These are phyloP conservation scores for Tetrapisispora phaffii DNA, from an alignment of 805 yeast genomes.

Conservation along the genomic window DNA sequence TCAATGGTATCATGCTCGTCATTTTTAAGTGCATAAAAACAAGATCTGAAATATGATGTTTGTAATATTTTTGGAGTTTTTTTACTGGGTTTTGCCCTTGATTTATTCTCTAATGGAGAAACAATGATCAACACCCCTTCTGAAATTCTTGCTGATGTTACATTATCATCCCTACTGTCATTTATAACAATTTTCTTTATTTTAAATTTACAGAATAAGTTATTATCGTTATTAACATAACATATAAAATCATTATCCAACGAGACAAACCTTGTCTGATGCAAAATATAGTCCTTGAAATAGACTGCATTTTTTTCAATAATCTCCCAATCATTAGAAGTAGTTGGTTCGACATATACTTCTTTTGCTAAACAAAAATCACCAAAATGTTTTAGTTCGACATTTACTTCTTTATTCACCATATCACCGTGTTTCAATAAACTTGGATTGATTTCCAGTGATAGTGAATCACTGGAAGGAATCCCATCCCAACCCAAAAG, in stretches of 20 bases:
- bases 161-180: slow-evolving; percentile 9
- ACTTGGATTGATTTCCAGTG: slow-evolving; percentile 21
- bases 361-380: slow-evolving; percentile 34
- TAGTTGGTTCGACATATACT: slow-evolving; percentile 68
- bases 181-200: slow-evolving; percentile 40
- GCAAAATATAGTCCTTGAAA: slow-evolving; percentile 62
- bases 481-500: slow-evolving; percentile 25
- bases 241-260: slow-evolving; percentile 51
- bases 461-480: slow-evolving; percentile 2
- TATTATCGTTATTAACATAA: slow-evolving; percentile 41
- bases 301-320: slow-evolving; percentile 72
- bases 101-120: slow-evolving; percentile 52
- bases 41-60: slow-evolving; percentile 3
- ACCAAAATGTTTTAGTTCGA: slow-evolving; percentile 12
- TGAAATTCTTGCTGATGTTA: slow-evolving; percentile 40
- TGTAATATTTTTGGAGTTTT: not conserved
- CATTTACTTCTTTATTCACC: slow-evolving; percentile 2
- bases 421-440: slow-evolving; percentile 2
- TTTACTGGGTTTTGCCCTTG: slow-evolving; percentile 16
- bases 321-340: slow-evolving; percentile 80
- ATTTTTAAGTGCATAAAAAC: not conserved
- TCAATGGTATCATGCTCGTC: not conserved
- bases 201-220: slow-evolving; percentile 47
- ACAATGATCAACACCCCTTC: slow-evolving; percentile 63
- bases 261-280: slow-evolving; percentile 71